Evolutionary conservation across 805 yeast genomes (phyloP), one percentile per base, ranked within the genome.

Genomic region (Starmerella gropengiesseri): DNA sequence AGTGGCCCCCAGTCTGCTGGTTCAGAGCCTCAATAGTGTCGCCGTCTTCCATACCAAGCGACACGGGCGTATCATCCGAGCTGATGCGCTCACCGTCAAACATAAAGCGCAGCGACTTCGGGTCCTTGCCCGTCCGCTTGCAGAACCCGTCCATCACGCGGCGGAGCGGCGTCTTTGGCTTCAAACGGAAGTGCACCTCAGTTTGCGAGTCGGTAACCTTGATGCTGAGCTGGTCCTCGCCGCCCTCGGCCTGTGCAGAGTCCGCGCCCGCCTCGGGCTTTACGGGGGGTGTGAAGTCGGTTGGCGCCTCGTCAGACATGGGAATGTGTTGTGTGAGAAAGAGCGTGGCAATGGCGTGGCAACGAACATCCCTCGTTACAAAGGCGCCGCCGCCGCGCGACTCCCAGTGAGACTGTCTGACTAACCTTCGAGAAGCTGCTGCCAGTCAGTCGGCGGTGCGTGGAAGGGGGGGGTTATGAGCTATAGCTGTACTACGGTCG

Each of bases 71-170:
- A 56, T 83, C 85, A 46, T 81, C 87, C 8, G 87, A 81, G 50
- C 74, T 71, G 47, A 91, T 78, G 59, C 97, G 77, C 54, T 85
- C 81, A 50, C 99, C 99, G 52, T 91, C 99, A 60, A 79, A 79
- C 58, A 91, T 69, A 62, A 91, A 91, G 63, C 97, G 77, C 61
- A 91, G 68, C 40, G 89, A 75, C 53, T 74, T 76, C 59, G 81
- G 66, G 51, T 81, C 77, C 62, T 89, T 89, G 33, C 97, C 97
- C 60, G 89, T 95, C 70, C 98, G 82, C 67, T 87, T 87, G 62
- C 97, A 93, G 63, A 89, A 91, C 11, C 96, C 95, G 58, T 89
- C 97, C 86, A 91, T 89, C 57, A 91, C 77, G 67, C 95, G 82
- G 63, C 76, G 82, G 70, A 91, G 73, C 37, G 89, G 94, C 5